phyloP scores from a whole-genome alignment of 345 rosid genomes.

The Melaleuca quinquenervia region DNA sequence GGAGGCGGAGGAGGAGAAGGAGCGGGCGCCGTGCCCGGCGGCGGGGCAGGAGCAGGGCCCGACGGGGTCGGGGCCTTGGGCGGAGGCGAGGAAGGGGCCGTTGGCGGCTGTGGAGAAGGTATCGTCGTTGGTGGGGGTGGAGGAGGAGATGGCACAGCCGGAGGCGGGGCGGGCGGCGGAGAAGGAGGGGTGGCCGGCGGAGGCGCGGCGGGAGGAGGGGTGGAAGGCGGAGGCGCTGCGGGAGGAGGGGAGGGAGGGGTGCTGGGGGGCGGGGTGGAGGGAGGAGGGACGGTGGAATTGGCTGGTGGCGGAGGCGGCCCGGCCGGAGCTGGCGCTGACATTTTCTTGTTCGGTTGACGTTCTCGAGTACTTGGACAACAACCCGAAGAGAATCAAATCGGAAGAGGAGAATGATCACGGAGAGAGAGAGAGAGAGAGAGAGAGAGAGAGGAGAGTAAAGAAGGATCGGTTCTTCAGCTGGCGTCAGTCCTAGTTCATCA shows the following conservation, averaged over 20 bases:
- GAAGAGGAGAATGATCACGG: neutral
- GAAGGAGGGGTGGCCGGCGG: conserved; percentile 11
- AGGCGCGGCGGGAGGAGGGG: conserved; percentile 7
- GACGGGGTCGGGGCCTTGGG: conserved; percentile 9
- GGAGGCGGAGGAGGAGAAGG: conserved; percentile 23
- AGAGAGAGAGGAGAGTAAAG: neutral
- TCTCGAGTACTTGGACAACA: neutral
- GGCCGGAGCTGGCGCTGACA: conserved; percentile 44
- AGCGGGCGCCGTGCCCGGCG: conserved; percentile 4
- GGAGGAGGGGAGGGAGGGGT: neutral
- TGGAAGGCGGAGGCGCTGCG: conserved; percentile 22
- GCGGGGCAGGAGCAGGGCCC: conserved; percentile 6
- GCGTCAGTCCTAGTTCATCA: neutral
- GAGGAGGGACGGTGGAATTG: conserved; percentile 8
- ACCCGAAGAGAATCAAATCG: neutral
- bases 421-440: no score
- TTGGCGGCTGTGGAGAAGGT: conserved; percentile 22
- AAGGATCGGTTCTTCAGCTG: neutral
- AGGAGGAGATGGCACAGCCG: conserved; percentile 4
- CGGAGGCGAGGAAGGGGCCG: conserved; percentile 16
- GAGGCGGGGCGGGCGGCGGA: conserved; percentile 16
- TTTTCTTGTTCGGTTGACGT: neutral
- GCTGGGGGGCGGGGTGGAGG: neutral
- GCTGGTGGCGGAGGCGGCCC: conserved; percentile 15
- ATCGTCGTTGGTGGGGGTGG: conserved; percentile 18